Evolutionary conservation across 176 grass and related monocot genomes (phyloP), one percentile per base, ranked within the genome.

Genomic region (Oropetium thomaeum): DNA sequence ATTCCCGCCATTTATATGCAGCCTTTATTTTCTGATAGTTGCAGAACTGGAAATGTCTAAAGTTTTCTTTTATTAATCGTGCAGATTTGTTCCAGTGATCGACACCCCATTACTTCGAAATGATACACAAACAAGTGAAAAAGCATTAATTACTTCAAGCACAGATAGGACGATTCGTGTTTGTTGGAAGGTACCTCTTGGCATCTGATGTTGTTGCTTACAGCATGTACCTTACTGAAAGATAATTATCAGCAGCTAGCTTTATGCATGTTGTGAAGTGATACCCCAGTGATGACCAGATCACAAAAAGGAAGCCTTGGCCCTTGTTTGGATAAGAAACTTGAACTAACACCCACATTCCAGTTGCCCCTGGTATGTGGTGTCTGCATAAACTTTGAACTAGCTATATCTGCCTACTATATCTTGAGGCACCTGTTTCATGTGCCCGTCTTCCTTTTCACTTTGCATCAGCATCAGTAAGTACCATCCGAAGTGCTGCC

Each of bases 91-190:
- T 75, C 82, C 94, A 62, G 31, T 93, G 66, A 61, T 58, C 5
- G 88, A 91, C 35, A 91, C 88, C 38, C 89, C 80, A n/a, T 80
- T 97, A 37, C 83, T 82, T 85, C 81, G 90, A 87, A 85, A 64
- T 83, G 94, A 77, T 42, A 68, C 83, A 57, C 75, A 71, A 59
- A 69, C 77, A 71, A 58, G 83, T 58, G 88, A 85, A 61, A 93
- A 91, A 69, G 78, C 83, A 70, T 83, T 97, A 72, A 57, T 93
- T 40, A 93, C 94, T 83, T 93, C 94, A 89, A 97, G 88, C 70
- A 69, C 85, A 45, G 94, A 97, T 83, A 84, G 90, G 66, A 97
- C 90, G 13, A 86, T 97, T 47, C 83, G 88, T 65, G 81, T 97
- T 73, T 91, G 78, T 85, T 93, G 83, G 85, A 97, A 97, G 94